Evolutionary conservation across 2,329 filamentous ascomycete species (phyloP).

Genomic region (Thelonectria blattea): DNA sequence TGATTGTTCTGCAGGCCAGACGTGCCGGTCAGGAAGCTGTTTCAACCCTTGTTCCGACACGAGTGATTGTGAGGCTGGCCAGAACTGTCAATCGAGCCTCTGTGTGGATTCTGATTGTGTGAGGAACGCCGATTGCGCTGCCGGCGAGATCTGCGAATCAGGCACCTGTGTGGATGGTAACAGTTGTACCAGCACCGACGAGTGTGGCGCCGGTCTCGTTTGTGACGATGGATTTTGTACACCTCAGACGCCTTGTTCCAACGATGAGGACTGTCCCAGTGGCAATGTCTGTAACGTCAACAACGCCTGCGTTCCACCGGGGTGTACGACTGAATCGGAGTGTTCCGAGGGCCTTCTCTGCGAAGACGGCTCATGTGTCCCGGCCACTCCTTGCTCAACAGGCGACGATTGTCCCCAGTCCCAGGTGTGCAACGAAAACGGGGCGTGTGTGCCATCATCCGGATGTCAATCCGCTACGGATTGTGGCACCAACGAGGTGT

Average conservation of each 20-base stretch:
- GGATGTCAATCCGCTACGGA: not conserved
- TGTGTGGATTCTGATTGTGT: not conserved
- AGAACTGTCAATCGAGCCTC: not conserved
- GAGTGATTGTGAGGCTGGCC: not conserved
- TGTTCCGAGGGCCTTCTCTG: not conserved
- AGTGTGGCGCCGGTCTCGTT: slow-evolving; percentile 1
- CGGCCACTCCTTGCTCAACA: not conserved
- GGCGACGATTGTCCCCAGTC: not conserved
- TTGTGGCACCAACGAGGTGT: not conserved
- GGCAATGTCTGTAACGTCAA: slow-evolving; percentile 1
- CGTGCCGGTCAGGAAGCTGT: slow-evolving; percentile 2
- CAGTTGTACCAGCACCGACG: not conserved
- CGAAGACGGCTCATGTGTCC: not conserved
- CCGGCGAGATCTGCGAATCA: slow-evolving; percentile 5
- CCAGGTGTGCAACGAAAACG: slow-evolving; percentile 2
- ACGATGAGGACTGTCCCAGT: not conserved
- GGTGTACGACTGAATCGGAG: not conserved
- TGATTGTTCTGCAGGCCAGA: not conserved
- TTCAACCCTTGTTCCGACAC: not conserved
- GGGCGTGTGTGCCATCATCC: not conserved
- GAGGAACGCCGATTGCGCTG: not conserved
- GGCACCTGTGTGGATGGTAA: not conserved
- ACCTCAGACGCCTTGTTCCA: slow-evolving; percentile 1
- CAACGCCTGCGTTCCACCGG: not conserved
- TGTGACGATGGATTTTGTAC: slow-evolving; percentile 2